Base-by-base conservation (phyloP, 345 rosid species). In the Limnanthes douglasii region DNA sequence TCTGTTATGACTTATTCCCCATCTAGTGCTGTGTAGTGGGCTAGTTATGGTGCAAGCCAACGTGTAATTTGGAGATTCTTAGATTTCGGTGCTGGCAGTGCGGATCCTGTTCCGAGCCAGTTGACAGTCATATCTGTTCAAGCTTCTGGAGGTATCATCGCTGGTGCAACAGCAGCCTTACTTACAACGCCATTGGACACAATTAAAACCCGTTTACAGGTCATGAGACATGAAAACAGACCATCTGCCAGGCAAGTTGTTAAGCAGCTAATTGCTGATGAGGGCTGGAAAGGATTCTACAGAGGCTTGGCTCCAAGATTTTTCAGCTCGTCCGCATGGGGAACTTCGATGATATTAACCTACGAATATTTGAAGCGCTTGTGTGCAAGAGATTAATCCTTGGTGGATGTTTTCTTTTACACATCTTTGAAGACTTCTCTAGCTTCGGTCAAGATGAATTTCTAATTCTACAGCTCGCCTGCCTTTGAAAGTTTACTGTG, bases 1-100 rank as follows among this genome's bases (percentile, higher is more conserved):
- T 90, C 98, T 40, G 82, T 80, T 27, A 61, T 90, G 74, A 84
- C 98, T 33, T 90, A 90, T 55, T 53, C 95, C 43, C 98, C 98
- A 19, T 90, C 98, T 9, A 90, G 94, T 65, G 98, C 98, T 43
- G 95, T 77, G 29, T 90, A 95, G 98, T 90, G 98, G 98, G 98
- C 98, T 11, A 77, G 86, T 65, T 90, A 90, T 58, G 95, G 94
- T 20, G 69, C 95, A 35, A 84, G 95, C 60, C 98, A 90, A 51
- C 94, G 98, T 30, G 53, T 90, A 50, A 77, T 90, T 24, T 79
- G 95, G 95, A 83, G 97, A 26, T 47, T 74, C 41, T 55, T 88
- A 55, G 94, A 86, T 35, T 48, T 67, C 25, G 75, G 70, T 30
- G 46, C 49, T 26, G 84, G 59, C 48, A 13, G 27, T 11, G 60